Evolutionary conservation across 352 stramenopile genomes (phyloP).

Genomic region (Stramenopiles sp.): DNA sequence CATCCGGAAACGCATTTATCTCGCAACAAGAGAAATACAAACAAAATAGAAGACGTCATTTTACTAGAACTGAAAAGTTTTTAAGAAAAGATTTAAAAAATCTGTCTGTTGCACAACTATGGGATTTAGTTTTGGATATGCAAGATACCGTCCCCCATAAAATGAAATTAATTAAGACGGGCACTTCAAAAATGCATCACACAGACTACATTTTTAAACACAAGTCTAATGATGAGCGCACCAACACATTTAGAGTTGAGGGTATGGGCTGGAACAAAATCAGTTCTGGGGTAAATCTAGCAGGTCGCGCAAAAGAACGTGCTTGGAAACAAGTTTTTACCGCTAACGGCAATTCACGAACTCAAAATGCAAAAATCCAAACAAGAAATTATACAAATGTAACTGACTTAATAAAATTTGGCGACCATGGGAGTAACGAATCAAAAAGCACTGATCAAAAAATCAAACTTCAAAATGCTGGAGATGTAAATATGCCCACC

Average conservation of each 20-base stretch:
- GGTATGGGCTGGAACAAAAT: neutral
- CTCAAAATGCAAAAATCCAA: neutral
- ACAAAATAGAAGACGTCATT: neutral
- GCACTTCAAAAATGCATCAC: neutral
- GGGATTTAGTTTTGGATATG: constrained; percentile 10
- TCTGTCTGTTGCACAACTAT: neutral
- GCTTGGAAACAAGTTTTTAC: neutral
- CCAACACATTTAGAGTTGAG: neutral
- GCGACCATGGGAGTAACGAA: neutral
- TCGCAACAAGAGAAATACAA: neutral
- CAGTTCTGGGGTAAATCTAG: neutral
- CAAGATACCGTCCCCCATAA: constrained; percentile 4
- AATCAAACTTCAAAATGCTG: neutral
- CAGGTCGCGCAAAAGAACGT: neutral
- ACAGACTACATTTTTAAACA: neutral
- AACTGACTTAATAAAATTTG: neutral
- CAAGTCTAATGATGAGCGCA: neutral
- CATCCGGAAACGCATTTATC: neutral
- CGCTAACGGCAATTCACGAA: neutral
- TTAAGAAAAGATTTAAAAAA: constrained; percentile 3
- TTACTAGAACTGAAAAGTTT: neutral
- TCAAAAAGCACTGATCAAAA: neutral
- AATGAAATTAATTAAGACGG: neutral
- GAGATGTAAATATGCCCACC: neutral
- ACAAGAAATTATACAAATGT: neutral